phyloP scores from a whole-genome alignment of 192 early-diverging fungal genomes.

The Backusella psychrophila region DNA sequence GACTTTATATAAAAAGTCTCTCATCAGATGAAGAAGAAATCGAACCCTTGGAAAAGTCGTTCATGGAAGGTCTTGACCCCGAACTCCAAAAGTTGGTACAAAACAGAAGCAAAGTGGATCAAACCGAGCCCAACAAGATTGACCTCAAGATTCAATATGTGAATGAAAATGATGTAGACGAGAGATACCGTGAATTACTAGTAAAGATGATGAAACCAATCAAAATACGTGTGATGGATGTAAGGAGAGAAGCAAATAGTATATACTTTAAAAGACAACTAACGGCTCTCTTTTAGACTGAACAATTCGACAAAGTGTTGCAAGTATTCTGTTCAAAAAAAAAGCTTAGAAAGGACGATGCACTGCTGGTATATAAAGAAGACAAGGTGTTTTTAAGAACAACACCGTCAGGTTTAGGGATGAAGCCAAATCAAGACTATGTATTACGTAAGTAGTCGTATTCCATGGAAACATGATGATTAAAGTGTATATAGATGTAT shows the following conservation, averaged over 20 bases:
- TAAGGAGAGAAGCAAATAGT: not conserved
- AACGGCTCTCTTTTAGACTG: not conserved
- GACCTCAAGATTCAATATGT: constrained; percentile 17
- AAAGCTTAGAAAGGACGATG: not conserved
- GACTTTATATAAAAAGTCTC: not conserved
- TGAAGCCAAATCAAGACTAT: constrained; percentile 7
- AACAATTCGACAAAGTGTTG: constrained; percentile 19
- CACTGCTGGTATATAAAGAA: constrained; percentile 25
- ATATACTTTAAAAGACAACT: not conserved
- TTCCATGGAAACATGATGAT: too few species aligned
- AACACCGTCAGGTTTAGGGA: constrained; percentile 25
- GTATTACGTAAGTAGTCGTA: constrained; percentile 15
- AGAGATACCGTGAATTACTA: not conserved
- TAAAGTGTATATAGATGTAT: constrained; percentile 19
- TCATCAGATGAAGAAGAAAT: not conserved
- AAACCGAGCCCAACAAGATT: constrained; percentile 1
- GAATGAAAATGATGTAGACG: not conserved
- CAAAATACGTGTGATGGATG: constrained; percentile 24
- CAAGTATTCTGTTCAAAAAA: constrained; percentile 15
- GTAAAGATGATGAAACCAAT: constrained; percentile 4
- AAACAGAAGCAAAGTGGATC: not conserved
- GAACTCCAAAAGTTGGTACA: not conserved
- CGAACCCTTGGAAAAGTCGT: not conserved
- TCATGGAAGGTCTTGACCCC: constrained; percentile 22
- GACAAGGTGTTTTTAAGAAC: constrained; percentile 14